Evolutionary conservation across 2,329 filamentous ascomycete genomes (phyloP).

Genomic region (Alternaria brassicae): DNA sequence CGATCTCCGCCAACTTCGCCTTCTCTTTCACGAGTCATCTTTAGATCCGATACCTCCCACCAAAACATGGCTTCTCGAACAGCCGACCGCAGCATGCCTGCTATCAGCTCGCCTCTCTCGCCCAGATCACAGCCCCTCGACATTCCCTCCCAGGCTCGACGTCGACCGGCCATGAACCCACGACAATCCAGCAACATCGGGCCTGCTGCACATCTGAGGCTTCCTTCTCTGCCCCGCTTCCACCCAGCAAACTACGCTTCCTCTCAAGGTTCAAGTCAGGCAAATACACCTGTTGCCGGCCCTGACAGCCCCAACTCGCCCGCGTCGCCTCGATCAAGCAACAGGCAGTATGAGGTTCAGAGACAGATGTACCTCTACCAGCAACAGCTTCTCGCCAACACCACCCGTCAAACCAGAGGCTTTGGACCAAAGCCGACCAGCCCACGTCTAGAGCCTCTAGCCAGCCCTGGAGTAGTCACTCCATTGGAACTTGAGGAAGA

Average conservation of each 20-base stretch:
- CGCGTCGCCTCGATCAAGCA: conserved; percentile 51
- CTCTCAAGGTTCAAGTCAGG: conserved; percentile 48
- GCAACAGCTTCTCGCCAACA: conserved; percentile 52
- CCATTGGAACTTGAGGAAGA: conserved; percentile 58
- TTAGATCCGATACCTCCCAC: conserved; percentile 25
- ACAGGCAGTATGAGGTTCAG: conserved; percentile 58
- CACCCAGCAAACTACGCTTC: conserved; percentile 61
- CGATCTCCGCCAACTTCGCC: conserved; percentile 31
- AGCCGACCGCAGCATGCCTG: conserved; percentile 41
- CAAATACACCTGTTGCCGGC: conserved; percentile 48
- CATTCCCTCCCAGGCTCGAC: conserved; percentile 45
- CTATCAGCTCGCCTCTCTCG: conserved; percentile 44
- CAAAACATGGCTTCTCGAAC: conserved; percentile 39
- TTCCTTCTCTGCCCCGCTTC: conserved; percentile 60
- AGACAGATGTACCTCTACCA: conserved; percentile 59
- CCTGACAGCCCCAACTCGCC: conserved; percentile 53
- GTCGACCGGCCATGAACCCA: conserved; percentile 41
- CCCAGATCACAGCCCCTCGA: conserved; percentile 46
- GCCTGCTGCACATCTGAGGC: conserved; percentile 50
- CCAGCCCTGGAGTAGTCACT: conserved; percentile 61
- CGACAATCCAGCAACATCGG: conserved; percentile 47
- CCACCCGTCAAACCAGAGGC: conserved; percentile 33
- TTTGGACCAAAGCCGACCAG: conserved; percentile 52
- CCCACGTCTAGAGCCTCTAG: conserved; percentile 58
- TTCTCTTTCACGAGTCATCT: conserved; percentile 29